Conservation (phyloP, 495 filamentous ascomycete genomes). For the Pseudoneurospora amorphoporcata region DNA sequence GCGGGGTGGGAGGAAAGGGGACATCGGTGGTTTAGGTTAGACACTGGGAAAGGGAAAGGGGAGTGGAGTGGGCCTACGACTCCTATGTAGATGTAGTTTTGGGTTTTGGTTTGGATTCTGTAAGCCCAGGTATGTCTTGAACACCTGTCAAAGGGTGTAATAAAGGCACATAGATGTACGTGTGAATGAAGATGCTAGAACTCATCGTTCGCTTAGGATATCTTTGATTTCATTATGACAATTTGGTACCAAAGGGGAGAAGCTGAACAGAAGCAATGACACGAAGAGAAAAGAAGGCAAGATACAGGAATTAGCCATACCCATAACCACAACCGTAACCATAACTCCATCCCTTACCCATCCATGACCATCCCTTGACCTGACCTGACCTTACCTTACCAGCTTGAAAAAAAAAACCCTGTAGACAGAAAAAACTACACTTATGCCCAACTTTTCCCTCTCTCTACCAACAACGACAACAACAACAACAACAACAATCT, state of each 20-base stretch:
- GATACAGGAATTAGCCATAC: not conserved
- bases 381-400: not conserved
- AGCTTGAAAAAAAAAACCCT: not conserved
- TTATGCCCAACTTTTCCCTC: not conserved
- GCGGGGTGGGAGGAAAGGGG: constrained; percentile 48
- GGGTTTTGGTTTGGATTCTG: not conserved
- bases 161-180: too few relatives aligned
- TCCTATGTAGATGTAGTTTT: not conserved
- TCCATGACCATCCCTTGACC: not conserved
- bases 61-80: not conserved
- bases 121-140: too few relatives aligned
- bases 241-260: not conserved
- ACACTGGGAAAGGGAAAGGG: not conserved
- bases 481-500: not conserved
- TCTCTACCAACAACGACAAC: not conserved
- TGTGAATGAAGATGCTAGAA: too few relatives aligned
- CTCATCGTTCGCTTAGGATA: not conserved
- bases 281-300: not conserved
- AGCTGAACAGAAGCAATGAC: not conserved
- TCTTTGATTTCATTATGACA: not conserved
- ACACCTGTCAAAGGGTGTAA: too few relatives aligned
- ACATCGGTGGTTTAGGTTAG: constrained; percentile 36
- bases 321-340: not conserved
- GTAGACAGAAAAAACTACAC: not conserved
- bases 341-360: not conserved